These are phyloP conservation scores for Spizellomyces sp. DNA, from an alignment of 192 early-diverging fungal genomes.

Conservation along the genomic window DNA sequence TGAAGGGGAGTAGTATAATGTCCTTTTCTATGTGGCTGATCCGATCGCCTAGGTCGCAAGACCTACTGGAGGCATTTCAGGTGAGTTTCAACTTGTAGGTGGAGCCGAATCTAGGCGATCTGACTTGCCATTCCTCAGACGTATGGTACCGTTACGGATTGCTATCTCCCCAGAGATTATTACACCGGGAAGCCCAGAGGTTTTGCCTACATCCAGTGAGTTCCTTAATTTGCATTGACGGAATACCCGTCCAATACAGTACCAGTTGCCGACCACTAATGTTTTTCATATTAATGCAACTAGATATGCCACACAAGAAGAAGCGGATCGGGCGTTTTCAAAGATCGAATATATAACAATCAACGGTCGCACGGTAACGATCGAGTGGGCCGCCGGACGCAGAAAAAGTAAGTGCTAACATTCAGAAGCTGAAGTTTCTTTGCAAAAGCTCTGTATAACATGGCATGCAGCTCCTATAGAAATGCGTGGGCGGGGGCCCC, in stretches of 20 bases:
- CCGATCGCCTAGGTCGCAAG: constrained; percentile 31
- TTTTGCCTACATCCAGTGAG: constrained; percentile 53
- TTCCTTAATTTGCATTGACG: constrained; percentile 1
- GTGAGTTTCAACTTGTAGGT: background rate
- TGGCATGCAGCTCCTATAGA: constrained; percentile 31
- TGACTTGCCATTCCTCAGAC: constrained; percentile 32
- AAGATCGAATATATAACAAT: constrained; percentile 56
- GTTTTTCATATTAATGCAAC: background rate
- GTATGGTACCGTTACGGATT: constrained; percentile 48
- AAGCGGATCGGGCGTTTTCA: constrained; percentile 46
- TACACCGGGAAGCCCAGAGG: constrained; percentile 43
- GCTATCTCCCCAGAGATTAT: constrained; percentile 53
- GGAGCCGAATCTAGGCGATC: background rate
- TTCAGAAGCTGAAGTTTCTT: background rate
- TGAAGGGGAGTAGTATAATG: too few species aligned
- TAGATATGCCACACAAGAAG: constrained; percentile 45
- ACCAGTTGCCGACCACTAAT: background rate
- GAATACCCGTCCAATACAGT: background rate
- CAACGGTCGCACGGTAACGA: constrained; percentile 42
- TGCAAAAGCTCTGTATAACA: background rate
- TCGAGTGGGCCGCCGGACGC: constrained; percentile 52
- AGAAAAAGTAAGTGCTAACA: constrained; percentile 40
- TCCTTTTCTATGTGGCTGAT: too few species aligned
- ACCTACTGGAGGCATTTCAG: constrained; percentile 42
- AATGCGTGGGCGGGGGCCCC: constrained; percentile 35